phyloP scores from a whole-genome alignment of 371 early-diverging fungal genomes.

The Rhizopus microsporus region DNA sequence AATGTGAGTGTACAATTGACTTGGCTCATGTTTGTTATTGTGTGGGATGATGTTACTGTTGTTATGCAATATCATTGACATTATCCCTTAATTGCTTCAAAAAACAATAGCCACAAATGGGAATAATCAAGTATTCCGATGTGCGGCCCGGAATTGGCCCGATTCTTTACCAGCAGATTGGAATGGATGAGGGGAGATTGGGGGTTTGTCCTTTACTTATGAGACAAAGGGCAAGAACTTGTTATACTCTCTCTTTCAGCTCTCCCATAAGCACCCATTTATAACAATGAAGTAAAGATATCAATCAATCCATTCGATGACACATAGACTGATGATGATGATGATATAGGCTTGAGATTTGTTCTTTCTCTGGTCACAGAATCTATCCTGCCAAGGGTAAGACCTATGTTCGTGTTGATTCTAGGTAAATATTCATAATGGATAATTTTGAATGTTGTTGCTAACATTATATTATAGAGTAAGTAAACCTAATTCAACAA shows the following conservation, averaged over 20 bases:
- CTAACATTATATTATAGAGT: slow-evolving; percentile 15
- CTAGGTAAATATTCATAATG: slow-evolving; percentile 47
- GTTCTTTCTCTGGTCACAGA: slow-evolving; percentile 96
- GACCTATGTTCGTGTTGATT: slow-evolving; percentile 90
- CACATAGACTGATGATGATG: not conserved
- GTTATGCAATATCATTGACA: no score
- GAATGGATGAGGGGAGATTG: slow-evolving; percentile 2
- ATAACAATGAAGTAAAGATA: slow-evolving; percentile 37
- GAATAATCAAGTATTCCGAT: not conserved
- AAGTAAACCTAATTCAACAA: not conserved
- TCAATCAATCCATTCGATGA: slow-evolving; percentile 9
- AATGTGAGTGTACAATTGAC: no score
- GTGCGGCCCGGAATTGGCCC: slow-evolving; percentile 6
- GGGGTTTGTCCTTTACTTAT: slow-evolving; percentile 4
- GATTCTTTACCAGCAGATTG: not conserved
- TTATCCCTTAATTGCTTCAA: not conserved
- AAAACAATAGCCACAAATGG: not conserved
- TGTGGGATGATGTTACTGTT: no score
- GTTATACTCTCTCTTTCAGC: slow-evolving; percentile 35
- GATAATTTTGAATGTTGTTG: not conserved
- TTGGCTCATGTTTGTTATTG: no score
- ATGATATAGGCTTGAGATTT: slow-evolving; percentile 80
- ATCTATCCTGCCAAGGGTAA: slow-evolving; percentile 98
- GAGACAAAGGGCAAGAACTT: not conserved
- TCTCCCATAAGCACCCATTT: slow-evolving; percentile 36